Base-by-base conservation (phyloP, 2,329 filamentous ascomycete genomes). In the Aotearoamyces nothofagi region DNA sequence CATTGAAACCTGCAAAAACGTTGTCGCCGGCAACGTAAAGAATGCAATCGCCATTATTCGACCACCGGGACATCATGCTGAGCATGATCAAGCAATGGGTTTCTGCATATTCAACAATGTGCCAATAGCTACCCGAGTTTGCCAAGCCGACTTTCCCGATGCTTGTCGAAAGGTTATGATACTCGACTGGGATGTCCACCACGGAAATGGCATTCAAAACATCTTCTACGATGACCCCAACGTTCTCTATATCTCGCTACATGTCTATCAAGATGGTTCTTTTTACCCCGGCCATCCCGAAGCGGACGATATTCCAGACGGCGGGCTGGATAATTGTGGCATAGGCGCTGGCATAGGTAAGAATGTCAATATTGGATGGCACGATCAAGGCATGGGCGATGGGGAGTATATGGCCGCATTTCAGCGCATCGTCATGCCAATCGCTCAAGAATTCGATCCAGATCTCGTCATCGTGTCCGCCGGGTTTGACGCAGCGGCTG, bases 91-190 rank as follows among this genome's bases (percentile, higher is more conserved):
- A 19, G 70, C 87, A 1, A 90, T 93, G 66, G 90, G 90, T 0
- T 98, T 98, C 48, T 98, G 90, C 51, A 69, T 96, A 34, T 96
- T 96, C 58, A 94, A 98, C 57, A 98, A 98, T 46, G 90, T 96
- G 3, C 84, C 82, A 12, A 79, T 98, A 33, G 87, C 86, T 2
- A 77, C 84, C n/a, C 78, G 72, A 34, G 79, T 86, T 9, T 94
- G 86, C 48, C 84, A 93, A 49, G 59, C 66, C 30, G 74, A 84
- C 34, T 90, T 80, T 41, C 80, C 80, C 2, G 70, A 87, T 3
- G 58, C 58, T 6, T 94, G 87, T 47, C 74, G 83, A 32, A 96
- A 92, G 53, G 70, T 98, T 12, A 55, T 98, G 31, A 90, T 98
- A 40, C 61, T 98, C 5, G 90, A 98, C 49, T 98, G 90, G 81